A percentile compares a stretch with the other conserved stretches of the same genome.
Conservation (phyloP, 495 filamentous ascomycete genomes). For the Penicillium psychrofluorescens region DNA sequence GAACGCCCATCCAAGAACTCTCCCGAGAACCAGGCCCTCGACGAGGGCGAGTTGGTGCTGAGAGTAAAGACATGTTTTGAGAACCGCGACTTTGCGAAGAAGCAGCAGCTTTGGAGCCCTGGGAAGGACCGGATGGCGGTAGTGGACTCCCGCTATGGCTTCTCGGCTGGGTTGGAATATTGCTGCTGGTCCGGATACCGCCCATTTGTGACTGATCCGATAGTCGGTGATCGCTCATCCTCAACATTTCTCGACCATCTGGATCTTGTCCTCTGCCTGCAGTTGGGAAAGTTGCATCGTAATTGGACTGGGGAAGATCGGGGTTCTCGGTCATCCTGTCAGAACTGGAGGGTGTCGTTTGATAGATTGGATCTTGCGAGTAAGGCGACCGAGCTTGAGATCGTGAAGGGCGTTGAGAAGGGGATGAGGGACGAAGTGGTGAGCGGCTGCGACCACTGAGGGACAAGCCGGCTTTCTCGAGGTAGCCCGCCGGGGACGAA, state of each 20-base stretch:
- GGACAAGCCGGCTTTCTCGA: conserved; percentile 13
- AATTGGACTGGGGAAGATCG: background rate
- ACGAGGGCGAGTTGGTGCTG: conserved; percentile 55
- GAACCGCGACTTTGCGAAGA: conserved; percentile 40
- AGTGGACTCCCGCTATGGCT: conserved; percentile 27
- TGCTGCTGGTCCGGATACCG: conserved; percentile 5
- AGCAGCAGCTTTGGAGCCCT: conserved; percentile 32
- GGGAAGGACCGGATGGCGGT: conserved; percentile 41
- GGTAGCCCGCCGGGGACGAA: conserved; percentile 20
- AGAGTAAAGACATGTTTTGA: conserved; percentile 41
- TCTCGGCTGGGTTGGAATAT: conserved; percentile 28
- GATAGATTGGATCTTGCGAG: conserved; percentile 3
- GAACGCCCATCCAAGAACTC: conserved; percentile 24
- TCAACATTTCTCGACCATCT: too few species aligned
- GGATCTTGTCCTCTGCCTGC: background rate
- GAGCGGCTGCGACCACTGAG: conserved; percentile 12
- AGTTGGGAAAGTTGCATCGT: background rate
- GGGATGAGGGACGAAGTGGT: conserved; percentile 7
- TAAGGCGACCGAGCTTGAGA: conserved; percentile 4
- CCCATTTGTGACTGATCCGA: conserved; percentile 4
- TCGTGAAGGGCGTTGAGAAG: conserved; percentile 4
- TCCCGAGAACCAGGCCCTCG: conserved; percentile 37
- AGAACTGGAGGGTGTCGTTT: background rate
- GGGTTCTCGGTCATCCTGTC: background rate
- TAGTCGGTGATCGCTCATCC: too few species aligned